Percentiles rank a stretch among this genome's conserved stretches.
Conservation (phyloP, 2,329 filamentous ascomycete genomes). For the Mycogone perniciosa region DNA sequence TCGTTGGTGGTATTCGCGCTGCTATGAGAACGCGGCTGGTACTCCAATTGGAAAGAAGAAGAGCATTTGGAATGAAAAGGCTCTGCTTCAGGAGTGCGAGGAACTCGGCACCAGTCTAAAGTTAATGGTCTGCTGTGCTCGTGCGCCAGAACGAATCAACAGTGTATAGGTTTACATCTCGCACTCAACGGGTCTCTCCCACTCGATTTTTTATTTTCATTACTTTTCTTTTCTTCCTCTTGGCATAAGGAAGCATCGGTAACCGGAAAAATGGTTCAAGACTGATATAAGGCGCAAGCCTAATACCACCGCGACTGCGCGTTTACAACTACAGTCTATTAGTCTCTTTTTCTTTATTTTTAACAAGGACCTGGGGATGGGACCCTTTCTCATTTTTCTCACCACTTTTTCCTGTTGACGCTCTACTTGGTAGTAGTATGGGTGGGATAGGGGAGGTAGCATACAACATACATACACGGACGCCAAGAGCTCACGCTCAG, state of each 20-base stretch:
- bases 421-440: no score
- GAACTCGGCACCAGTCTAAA: constrained; percentile 81
- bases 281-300: constrained; percentile 13
- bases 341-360: neutral
- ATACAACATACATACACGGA: neutral
- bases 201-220: neutral
- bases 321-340: no score
- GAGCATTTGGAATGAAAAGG: constrained; percentile 73
- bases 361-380: no score
- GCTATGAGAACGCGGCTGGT: constrained; percentile 71
- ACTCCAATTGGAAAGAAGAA: constrained; percentile 33
- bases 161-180: constrained; percentile 35
- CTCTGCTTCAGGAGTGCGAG: constrained; percentile 76
- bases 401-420: no score
- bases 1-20: constrained; percentile 92
- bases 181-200: neutral
- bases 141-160: constrained; percentile 60
- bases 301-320: constrained; percentile 4
- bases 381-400: no score
- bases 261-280: constrained; percentile 3
- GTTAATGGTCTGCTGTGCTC: constrained; percentile 84
- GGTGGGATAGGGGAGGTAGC: no score
- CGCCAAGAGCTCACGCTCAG: neutral
- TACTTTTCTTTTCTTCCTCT: neutral
- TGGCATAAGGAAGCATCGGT: neutral